phyloP scores from a whole-genome alignment of 2,329 filamentous ascomycete genomes.

The Microdochium bolleyi region DNA sequence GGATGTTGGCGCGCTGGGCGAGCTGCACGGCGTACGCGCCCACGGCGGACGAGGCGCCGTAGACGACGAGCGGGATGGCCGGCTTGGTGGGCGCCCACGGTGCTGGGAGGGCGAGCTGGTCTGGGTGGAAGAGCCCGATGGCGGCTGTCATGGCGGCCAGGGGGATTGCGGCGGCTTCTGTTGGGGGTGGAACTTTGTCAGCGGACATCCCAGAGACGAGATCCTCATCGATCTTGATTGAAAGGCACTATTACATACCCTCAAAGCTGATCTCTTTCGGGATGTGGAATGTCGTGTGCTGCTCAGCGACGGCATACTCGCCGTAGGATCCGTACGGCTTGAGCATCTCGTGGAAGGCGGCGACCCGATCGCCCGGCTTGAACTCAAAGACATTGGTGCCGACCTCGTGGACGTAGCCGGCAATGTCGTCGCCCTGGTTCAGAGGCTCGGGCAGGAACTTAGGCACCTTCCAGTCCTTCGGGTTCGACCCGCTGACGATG shows the following conservation, averaged over 20 bases:
- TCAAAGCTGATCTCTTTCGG: conserved; percentile 36
- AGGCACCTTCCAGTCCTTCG: conserved; percentile 30
- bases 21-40: conserved; percentile 52
- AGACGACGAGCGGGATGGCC: conserved; percentile 33
- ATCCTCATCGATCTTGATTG: too few species aligned
- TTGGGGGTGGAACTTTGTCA: not conserved
- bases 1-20: conserved; percentile 43
- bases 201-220: too few species aligned
- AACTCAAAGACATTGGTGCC: conserved; percentile 2
- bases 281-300: conserved; percentile 31
- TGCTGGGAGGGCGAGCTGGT: conserved; percentile 32
- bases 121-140: conserved; percentile 35
- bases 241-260: conserved; percentile 26
- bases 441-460: conserved; percentile 25
- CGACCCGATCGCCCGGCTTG: conserved; percentile 15
- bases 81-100: conserved; percentile 34
- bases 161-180: conserved; percentile 47
- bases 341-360: conserved; percentile 21
- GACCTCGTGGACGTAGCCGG: conserved; percentile 28
- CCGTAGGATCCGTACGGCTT: conserved; percentile 28
- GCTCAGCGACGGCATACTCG: conserved; percentile 28
- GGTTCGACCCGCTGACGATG: conserved; percentile 34
- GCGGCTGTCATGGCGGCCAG: conserved; percentile 47
- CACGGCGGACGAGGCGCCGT: conserved; percentile 47
- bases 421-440: conserved; percentile 38